These are phyloP conservation scores for Phellopilus nigrolimitatus DNA, from an alignment of 1,284 basidiomycete genomes.

Conservation along the genomic window DNA sequence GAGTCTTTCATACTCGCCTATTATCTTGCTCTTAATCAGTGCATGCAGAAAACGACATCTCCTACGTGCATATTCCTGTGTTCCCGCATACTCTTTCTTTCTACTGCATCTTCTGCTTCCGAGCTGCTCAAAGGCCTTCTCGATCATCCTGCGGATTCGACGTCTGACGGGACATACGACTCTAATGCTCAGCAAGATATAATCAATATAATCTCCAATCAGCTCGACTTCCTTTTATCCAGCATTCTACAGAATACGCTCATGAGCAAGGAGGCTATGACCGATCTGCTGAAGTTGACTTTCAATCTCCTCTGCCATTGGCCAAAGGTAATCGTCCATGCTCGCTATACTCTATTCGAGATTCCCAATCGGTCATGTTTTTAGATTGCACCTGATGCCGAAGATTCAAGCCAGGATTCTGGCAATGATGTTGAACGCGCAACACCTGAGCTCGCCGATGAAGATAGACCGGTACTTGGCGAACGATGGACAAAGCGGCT, in stretches of 20 bases:
- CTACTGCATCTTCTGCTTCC: constrained; percentile 46
- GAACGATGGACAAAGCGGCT: constrained; percentile 37
- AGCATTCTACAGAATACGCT: constrained; percentile 45
- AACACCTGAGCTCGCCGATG: neutral
- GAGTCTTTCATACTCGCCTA: too few species aligned
- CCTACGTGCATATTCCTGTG: constrained; percentile 68
- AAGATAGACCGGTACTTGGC: constrained; percentile 23
- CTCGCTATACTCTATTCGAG: neutral
- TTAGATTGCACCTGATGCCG: constrained; percentile 32
- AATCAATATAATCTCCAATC: constrained; percentile 53
- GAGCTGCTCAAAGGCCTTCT: constrained; percentile 9
- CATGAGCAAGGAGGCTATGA: constrained; percentile 64
- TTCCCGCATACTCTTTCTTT: constrained; percentile 71
- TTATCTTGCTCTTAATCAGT: constrained; percentile 11
- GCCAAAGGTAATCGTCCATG: constrained; percentile 41
- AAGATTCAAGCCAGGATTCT: neutral
- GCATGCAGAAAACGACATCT: constrained; percentile 54
- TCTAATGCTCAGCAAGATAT: constrained; percentile 33
- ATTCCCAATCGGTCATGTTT: constrained; percentile 36
- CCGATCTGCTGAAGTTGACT: constrained; percentile 69
- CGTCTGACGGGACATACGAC: constrained; percentile 47
- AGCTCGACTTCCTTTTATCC: constrained; percentile 48
- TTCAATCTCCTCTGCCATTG: constrained; percentile 77
- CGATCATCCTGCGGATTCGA: constrained; percentile 32
- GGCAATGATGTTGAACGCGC: constrained; percentile 3